These are phyloP conservation scores for Plicaturopsis crispa DNA, from an alignment of 768 basidiomycete species.

Conservation along the genomic window DNA sequence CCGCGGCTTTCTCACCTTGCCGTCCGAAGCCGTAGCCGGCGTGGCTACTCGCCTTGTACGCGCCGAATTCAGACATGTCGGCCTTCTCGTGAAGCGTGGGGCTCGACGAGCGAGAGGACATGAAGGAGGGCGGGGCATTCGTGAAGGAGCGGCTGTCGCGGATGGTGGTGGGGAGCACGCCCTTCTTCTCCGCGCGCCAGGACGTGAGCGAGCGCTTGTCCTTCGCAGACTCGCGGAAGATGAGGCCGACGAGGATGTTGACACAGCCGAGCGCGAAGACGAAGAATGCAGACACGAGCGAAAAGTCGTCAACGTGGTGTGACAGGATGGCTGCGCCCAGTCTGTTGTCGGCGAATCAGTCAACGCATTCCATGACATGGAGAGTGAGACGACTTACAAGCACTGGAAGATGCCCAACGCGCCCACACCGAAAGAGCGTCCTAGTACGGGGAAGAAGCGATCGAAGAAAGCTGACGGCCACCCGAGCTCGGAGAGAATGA, in stretches of 20 bases:
- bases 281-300: conserved; percentile 82
- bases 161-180: conserved; percentile 43
- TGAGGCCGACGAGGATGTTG: conserved; percentile 75
- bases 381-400: conserved; percentile 40
- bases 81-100: conserved; percentile 12
- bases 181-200: conserved; percentile 55
- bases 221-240: conserved; percentile 68
- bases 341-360: conserved; percentile 19
- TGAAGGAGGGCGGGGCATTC: conserved; percentile 23
- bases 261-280: conserved; percentile 77
- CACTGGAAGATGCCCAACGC: conserved; percentile 84
- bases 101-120: conserved; percentile 24
- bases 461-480: conserved; percentile 79
- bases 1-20: conserved; percentile 75
- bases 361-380: not conserved
- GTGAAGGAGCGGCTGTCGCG: conserved; percentile 29
- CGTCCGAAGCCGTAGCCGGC: conserved; percentile 69
- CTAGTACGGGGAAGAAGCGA: conserved; percentile 89
- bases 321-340: conserved; percentile 67
- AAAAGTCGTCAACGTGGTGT: conserved; percentile 75
- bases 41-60: conserved; percentile 17
- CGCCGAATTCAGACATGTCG: conserved; percentile 3
- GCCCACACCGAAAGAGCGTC: conserved; percentile 77
- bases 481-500: conserved; percentile 71
- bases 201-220: conserved; percentile 56